Conservation (phyloP, 257 asterid genomes). For the Solanum habrochaites region DNA sequence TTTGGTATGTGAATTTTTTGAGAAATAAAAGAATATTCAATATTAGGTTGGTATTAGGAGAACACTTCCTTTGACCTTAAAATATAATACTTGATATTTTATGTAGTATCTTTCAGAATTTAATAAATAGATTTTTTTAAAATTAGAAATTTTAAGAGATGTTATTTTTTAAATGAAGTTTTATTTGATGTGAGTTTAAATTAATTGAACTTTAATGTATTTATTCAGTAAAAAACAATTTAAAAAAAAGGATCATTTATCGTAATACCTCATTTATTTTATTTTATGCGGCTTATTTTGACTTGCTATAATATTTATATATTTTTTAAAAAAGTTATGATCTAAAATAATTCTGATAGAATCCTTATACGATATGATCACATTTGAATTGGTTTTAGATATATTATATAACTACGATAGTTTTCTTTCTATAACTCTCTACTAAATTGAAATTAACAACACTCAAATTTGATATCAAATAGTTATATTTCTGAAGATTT, state of each 20-base stretch:
- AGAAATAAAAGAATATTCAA: background rate
- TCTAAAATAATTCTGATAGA: background rate
- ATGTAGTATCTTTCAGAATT: background rate
- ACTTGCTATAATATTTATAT: too few species aligned
- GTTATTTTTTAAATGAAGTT: too few species aligned
- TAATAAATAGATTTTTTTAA: too few species aligned
- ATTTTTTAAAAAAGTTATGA: too few species aligned
- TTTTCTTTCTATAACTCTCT: background rate
- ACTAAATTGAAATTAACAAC: too few species aligned
- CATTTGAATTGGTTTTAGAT: background rate
- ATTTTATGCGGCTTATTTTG: too few species aligned
- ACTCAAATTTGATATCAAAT: background rate
- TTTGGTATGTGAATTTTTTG: background rate
- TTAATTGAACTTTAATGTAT: too few species aligned
- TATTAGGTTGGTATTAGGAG: background rate
- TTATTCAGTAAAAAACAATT: too few species aligned
- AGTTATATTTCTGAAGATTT: background rate
- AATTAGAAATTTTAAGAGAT: too few species aligned
- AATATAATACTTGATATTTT: background rate
- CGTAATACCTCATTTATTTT: too few species aligned
- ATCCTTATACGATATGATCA: background rate
- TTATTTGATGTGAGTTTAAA: rapidly evolving
- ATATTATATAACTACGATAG: background rate
- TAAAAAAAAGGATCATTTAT: background rate
- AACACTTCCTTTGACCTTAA: background rate